A percentile compares a stretch with the other conserved stretches of the same genome.
phyloP scores from a whole-genome alignment of 441 rosid species.

The Jatropha multifida region DNA sequence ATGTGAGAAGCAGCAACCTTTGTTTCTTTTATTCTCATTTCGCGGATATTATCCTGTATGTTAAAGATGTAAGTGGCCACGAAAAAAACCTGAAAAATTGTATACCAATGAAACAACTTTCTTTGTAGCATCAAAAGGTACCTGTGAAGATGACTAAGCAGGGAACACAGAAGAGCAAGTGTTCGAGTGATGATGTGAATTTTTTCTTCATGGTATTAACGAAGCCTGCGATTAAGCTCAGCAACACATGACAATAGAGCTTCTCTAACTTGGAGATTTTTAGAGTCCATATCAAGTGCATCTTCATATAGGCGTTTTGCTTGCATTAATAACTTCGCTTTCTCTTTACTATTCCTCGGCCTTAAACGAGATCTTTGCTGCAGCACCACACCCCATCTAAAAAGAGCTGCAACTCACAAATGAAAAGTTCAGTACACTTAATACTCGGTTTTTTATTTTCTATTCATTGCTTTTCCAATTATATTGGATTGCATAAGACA shows the following conservation, averaged over 20 bases:
- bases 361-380: conserved; percentile 67
- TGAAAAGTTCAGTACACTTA: not conserved
- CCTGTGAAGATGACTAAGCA: not conserved
- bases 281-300: conserved; percentile 58
- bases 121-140: too few species aligned
- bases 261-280: conserved; percentile 47
- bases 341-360: conserved; percentile 51
- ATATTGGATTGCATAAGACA: not conserved
- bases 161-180: not conserved
- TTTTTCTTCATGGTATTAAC: not conserved
- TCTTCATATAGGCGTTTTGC: conserved; percentile 69
- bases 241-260: conserved; percentile 55
- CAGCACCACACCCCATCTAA: conserved; percentile 66
- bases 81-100: too few species aligned
- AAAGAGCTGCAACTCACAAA: conserved; percentile 48
- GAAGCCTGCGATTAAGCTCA: conserved; percentile 45
- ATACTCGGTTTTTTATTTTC: not conserved
- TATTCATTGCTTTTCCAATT: not conserved
- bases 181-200: not conserved
- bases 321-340: conserved; percentile 59
- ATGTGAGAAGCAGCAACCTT: not conserved
- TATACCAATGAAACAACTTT: too few species aligned
- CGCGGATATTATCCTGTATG: not conserved
- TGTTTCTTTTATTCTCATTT: not conserved
- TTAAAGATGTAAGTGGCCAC: too few species aligned